Base-by-base conservation (phyloP, 805 yeast genomes). In the Kuraishia borneana region DNA sequence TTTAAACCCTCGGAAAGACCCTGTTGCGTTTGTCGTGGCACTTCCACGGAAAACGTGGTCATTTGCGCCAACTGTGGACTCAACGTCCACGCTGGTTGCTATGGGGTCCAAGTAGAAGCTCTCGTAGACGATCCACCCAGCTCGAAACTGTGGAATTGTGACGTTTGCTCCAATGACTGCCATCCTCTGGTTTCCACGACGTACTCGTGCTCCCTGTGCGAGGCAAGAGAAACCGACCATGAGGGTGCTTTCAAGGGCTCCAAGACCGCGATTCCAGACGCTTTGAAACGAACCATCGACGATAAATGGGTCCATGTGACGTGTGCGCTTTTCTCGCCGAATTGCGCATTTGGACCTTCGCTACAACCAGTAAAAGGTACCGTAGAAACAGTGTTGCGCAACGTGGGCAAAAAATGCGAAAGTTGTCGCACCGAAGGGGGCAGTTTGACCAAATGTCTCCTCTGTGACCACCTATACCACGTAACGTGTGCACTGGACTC, bases 281-380 rank as follows among this genome's bases (percentile, higher is more conserved):
- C 76, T 21, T 51, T 84, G 44, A 81, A 82, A 46, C 64, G 84
- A n/a, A 74, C 92, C 0, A 43, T 48, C 3, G 70, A 65, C 36
- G 83, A 83, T 1, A 62, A 65, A 37, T 87, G 96, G 96, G 74
- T 76, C 22, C 96, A 87, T 58, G 57, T 79, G 3, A 40, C 71
- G 2, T 87, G 96, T 55, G 77, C 88, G 0, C 33, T 81, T 0
- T 76, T 76, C 48, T 58, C 60, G 20, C 54, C 68, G 4, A 56
- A 59, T n/a, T 49, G 67, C 4, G 54, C 51, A 20, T 72, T 66
- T 47, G 73, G 64, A 0, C 58, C 65, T 40, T 30, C 54, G 10
- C 32, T 76, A 41, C 77, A 74, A 41, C 78, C 77, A 0, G 53
- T 68, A 6, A 44, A 53, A 18, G 71, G 72, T 3, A 44, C 63